Base-by-base conservation (phyloP, 106 monocot species). In the Dendrobium nobile region DNA sequence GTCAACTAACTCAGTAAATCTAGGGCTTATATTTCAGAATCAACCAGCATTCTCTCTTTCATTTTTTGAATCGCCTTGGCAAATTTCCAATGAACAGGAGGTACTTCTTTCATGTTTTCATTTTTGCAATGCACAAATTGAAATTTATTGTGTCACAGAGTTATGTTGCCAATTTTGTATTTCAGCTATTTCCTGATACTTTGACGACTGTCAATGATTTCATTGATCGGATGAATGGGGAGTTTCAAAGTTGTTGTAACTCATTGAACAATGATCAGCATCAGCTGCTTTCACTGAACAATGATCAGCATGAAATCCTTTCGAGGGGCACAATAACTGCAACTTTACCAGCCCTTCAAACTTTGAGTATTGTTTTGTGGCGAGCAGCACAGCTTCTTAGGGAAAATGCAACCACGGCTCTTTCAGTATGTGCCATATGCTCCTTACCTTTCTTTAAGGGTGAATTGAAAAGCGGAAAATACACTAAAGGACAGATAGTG, bases 141-240 rank as follows among this genome's bases (percentile, higher is more conserved):
- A 40, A 15, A 7, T 65, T 72, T 72, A 40, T 72, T 72, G 72
- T 15, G 40, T 72, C 37, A 13, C 40, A 72, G 13, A 13, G 16
- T 33, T 58, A 27, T 5, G 1, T 37, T 59, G 58, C 26, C 9
- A 24, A 22, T 26, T 75, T 86, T 74, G 7, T 54, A 28, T 55
- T 83, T 37, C 84, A 98, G 97, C 84, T 59, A 9, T 84, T 92
- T 83, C 91, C 92, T 79, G 91, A 92, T 89, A 89, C 97, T 83
- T 54, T 98, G 79, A 85, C 88, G 17, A 94, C 94, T 54, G 86
- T 98, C 41, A 81, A 55, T 44, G 91, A 91, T 18, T 94, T 88
- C 82, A 94, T 98, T 22, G 82, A 75, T 73, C 90, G 85, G 37
- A 85, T 98, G 92, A 89, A 92, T 20, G 72, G 78, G 40, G 84